Base-by-base conservation (phyloP, 202 grass and related monocot genomes). In the Panicum virgatum region DNA sequence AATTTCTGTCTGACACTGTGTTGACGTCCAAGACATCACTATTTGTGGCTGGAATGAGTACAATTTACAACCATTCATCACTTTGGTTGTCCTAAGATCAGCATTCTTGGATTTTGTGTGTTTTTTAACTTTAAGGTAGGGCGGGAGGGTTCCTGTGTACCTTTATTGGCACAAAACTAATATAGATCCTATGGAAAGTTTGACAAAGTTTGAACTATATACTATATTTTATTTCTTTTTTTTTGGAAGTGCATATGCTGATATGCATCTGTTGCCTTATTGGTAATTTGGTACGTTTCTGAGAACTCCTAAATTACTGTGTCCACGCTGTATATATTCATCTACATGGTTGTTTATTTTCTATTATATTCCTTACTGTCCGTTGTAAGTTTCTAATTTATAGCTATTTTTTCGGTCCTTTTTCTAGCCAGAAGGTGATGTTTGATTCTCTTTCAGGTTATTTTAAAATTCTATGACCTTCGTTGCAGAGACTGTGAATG, bases 401-500 rank as follows among this genome's bases (percentile, higher is more conserved):
- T 64, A 65, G 16, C 22, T 69, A 52, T 44, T 71, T 44, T 71
- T 46, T 62, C 2, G 1, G 5, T 13, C 25, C 39, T 79, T 68
- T 68, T 81, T 54, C 63, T 19, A 6, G 62, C 10, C 18, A 11
- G 11, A 64, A 81, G 45, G 52, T 81, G 37, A 83, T 80, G 42
- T 26, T 83, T 77, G 12, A 25, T 85, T 86, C 67, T 80, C 57
- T 85, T 89, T 80, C 86, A 98, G 96, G 90, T 98, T 75, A 76
- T 93, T 72, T 76, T 45, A 72, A 98, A 93, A 68, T 98, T 98
- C 83, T 98, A 90, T 79, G 92, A 89, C 65, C 81, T 95, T 69
- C 89, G 92, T 64, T 86, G 80, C 47, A 88, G 87, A 85, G 90
- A 93, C 52, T 88, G 14, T 75, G 82, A 69, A 56, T 89, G 66